These are phyloP conservation scores for Diospyros lotus DNA, from an alignment of 148 eudicot species.

Conservation along the genomic window DNA sequence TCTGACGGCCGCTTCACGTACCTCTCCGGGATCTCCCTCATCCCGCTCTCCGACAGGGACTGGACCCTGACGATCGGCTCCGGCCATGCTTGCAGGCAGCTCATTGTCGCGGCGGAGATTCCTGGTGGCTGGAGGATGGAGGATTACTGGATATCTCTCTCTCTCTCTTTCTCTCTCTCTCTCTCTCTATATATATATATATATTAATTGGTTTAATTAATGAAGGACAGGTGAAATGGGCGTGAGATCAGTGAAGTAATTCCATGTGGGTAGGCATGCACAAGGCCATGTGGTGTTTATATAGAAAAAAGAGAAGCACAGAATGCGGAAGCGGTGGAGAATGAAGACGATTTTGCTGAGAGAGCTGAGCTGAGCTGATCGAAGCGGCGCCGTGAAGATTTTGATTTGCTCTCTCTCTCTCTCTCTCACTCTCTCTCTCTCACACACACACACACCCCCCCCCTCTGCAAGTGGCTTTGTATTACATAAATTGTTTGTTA, in stretches of 20 bases:
- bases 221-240: neutral
- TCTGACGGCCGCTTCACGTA: slow-evolving; percentile 32
- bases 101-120: neutral
- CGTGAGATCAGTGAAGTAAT: neutral
- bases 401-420: slow-evolving; percentile 2
- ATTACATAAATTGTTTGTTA: no score
- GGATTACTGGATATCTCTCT: no score
- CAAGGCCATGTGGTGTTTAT: neutral
- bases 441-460: no score
- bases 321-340: neutral
- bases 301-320: neutral
- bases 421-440: neutral
- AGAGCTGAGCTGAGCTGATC: neutral
- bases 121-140: no score
- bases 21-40: slow-evolving; percentile 31
- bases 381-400: slow-evolving; percentile 9
- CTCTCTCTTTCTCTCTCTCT: no score
- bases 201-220: no score
- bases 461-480: no score
- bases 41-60: slow-evolving; percentile 39
- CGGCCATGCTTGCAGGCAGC: slow-evolving; percentile 41
- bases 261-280: neutral
- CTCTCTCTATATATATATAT: no score
- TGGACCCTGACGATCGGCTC: slow-evolving; percentile 47
- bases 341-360: neutral